A percentile compares a stretch with the other conserved stretches of the same genome.
Conservation (phyloP, 768 basidiomycete species). For the Plicaturopsis crispa region DNA sequence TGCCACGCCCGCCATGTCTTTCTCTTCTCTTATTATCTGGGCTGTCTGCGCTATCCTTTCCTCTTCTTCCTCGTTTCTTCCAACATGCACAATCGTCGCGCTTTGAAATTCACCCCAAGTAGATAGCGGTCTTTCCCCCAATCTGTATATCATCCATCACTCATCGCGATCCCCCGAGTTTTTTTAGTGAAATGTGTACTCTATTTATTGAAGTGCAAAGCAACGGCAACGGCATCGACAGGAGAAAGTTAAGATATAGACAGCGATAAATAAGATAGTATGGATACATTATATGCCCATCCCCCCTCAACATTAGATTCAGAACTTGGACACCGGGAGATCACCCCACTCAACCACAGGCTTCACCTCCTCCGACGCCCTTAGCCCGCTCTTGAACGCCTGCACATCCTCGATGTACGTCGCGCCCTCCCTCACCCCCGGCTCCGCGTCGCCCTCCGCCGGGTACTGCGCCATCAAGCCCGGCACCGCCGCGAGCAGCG, state of each 20-base stretch:
- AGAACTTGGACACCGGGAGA: constrained; percentile 53
- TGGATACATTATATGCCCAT: too few species aligned
- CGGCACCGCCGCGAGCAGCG: constrained; percentile 49
- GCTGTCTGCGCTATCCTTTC: constrained; percentile 9
- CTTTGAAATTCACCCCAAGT: too few species aligned
- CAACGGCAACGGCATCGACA: background rate
- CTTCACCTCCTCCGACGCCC: constrained; percentile 46
- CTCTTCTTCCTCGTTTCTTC: constrained; percentile 6
- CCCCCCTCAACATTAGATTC: too few species aligned
- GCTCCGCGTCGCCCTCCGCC: constrained; percentile 42
- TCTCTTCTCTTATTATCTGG: too few species aligned
- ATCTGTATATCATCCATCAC: constrained; percentile 1
- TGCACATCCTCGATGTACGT: constrained; percentile 59
- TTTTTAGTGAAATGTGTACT: too few species aligned
- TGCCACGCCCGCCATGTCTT: too few species aligned
- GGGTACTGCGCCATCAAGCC: constrained; percentile 50
- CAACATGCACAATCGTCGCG: too few species aligned
- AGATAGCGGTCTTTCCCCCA: background rate
- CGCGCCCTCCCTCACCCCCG: constrained; percentile 36
- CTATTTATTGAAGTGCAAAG: background rate
- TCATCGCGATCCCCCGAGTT: background rate
- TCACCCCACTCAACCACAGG: constrained; percentile 74
- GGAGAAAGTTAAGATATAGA: background rate
- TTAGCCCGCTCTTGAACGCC: constrained; percentile 56
- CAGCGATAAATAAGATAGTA: background rate